A percentile compares a stretch with the other conserved stretches of the same genome.
phyloP scores from a whole-genome alignment of 768 basidiomycete genomes.

The Roridomyces roridus region DNA sequence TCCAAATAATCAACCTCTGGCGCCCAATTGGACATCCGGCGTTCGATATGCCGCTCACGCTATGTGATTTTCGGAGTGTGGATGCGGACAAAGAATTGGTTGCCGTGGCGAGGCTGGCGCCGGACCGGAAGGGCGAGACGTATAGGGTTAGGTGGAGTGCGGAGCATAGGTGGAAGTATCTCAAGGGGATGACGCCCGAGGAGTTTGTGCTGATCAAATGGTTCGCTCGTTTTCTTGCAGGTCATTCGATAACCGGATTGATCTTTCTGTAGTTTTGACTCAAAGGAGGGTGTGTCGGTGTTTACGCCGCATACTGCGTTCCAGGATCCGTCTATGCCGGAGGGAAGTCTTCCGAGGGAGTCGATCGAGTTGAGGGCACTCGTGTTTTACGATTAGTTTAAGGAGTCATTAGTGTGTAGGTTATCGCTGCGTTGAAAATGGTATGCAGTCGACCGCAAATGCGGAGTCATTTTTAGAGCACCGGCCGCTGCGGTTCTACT shows the following conservation, averaged over 20 bases:
- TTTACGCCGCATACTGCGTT: constrained; percentile 74
- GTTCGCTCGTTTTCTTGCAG: constrained; percentile 25
- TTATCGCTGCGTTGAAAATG: not conserved
- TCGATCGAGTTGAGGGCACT: constrained; percentile 69
- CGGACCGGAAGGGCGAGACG: constrained; percentile 45
- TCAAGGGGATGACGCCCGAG: constrained; percentile 38
- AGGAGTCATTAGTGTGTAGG: constrained; percentile 8
- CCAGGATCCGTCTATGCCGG: constrained; percentile 57
- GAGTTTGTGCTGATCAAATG: constrained; percentile 48
- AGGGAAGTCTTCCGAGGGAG: constrained; percentile 54
- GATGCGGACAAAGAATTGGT: constrained; percentile 38
- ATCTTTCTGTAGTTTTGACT: constrained; percentile 31
- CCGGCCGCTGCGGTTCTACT: no score
- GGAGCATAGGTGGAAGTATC: constrained; percentile 45
- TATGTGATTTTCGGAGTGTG: constrained; percentile 48
- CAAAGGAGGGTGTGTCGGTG: constrained; percentile 45
- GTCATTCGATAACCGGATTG: not conserved
- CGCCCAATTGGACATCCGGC: constrained; percentile 47
- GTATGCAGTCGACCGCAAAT: not conserved
- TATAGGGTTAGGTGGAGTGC: constrained; percentile 38
- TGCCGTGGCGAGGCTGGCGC: constrained; percentile 38
- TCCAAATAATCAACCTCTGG: constrained; percentile 57
- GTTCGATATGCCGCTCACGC: constrained; percentile 44
- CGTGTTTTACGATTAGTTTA: constrained; percentile 59
- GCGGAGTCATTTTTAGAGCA: no score